phyloP scores from a whole-genome alignment of 192 early-diverging fungal genomes.

The Backusella tarrabulga region DNA sequence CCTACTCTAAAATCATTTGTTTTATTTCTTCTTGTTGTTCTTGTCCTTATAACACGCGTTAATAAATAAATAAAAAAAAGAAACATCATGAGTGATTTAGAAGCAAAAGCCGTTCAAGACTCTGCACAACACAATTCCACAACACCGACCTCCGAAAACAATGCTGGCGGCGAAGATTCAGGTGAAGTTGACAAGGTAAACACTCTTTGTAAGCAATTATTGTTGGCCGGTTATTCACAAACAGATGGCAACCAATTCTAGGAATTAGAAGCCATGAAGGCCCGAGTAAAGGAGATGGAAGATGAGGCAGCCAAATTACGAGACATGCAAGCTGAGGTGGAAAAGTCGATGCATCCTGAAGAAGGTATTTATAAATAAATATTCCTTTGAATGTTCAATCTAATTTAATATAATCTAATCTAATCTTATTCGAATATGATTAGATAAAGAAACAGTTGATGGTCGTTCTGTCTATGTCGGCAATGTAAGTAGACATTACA shows the following conservation, averaged over 20 bases:
- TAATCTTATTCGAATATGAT: neutral
- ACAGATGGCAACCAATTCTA: conserved; percentile 18
- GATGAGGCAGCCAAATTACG: conserved; percentile 78
- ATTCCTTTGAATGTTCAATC: neutral
- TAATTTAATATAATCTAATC: neutral
- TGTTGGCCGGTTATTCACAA: neutral
- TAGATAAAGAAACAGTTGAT: conserved; percentile 76
- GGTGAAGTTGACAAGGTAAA: conserved; percentile 26
- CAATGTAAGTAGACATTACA: conserved; percentile 57
- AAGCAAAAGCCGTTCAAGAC: conserved; percentile 13
- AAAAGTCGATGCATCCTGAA: conserved; percentile 67
- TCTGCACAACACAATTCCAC: conserved; percentile 5
- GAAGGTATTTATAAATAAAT: conserved; percentile 37
- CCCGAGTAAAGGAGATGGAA: conserved; percentile 78
- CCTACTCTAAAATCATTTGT: neutral
- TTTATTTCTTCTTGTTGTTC: conserved; percentile 2
- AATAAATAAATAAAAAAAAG: neutral
- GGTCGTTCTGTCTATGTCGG: conserved; percentile 91
- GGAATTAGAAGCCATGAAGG: conserved; percentile 82
- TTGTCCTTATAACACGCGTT: neutral
- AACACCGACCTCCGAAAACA: neutral
- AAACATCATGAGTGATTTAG: conserved; percentile 19
- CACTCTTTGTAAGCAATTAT: too few species aligned
- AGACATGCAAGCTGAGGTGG: conserved; percentile 72
- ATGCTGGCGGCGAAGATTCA: neutral